Base-by-base conservation (phyloP, 768 basidiomycete genomes). In the Dendrothele bispora region DNA sequence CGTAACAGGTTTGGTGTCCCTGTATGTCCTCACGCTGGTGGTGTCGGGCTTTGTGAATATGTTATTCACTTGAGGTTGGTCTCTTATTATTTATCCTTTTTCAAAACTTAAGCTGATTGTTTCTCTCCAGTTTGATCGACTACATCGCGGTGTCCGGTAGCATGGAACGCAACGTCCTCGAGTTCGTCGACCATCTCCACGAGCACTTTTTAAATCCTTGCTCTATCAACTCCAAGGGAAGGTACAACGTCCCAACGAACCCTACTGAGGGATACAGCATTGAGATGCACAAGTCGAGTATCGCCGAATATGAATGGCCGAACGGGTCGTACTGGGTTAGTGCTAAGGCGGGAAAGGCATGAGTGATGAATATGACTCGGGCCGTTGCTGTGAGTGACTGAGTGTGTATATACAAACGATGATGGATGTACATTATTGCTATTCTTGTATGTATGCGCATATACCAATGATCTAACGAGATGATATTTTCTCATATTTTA, bases 141-240 rank as follows among this genome's bases (percentile, higher is more conserved):
- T 98, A 95, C 61, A 89, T 98, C 56, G 82, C 80, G 51, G 74
- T 98, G 46, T 95, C 93, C 1, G 95, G 93, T 2, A 79, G 84
- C 17, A 95, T 95, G 85, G 92, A 95, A 55, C 81, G 89, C 41
- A 97, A 98, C 61, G 95, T 97, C 4, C 83, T 98, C 32, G 94
- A 92, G 66, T 91, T 82, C 54, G 88, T 85, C 26, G 86, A 92
- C 61, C 95, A 97, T 64, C 74, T 98, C 30, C 95, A 98, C 67
- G 92, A 98, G 59, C 90, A 97, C 62, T 98, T 97, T 69, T 70
- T 86, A 35, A 83, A 83, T 51, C 93, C 92, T 2, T 91, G 89
- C 58, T 87, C 90, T 15, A 91, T 98, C 71, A 97, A 95, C 68
- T 52, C 68, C 2, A 77, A 77, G 14, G 95, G 94, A 32, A 75